Evolutionary conservation across 2,329 filamentous ascomycete genomes (phyloP).

Genomic region (Thermothelomyces thermophilus): DNA sequence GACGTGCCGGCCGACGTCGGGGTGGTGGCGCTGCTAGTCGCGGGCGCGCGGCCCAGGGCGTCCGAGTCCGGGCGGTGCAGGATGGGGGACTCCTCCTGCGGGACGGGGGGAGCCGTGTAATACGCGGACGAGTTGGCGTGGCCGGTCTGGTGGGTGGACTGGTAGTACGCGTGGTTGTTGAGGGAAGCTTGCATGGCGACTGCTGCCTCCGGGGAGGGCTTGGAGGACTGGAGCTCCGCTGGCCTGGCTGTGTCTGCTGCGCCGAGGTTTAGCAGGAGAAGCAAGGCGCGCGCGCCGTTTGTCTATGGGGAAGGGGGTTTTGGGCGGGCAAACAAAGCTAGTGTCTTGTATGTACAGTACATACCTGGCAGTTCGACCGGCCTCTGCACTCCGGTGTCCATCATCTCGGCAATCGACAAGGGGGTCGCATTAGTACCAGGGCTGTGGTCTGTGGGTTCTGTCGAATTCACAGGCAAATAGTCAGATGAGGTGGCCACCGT

Average conservation of each 20-base stretch:
- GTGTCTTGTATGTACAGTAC: too few relatives aligned
- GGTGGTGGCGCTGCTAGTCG: constrained; percentile 3
- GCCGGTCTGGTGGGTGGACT: constrained; percentile 24
- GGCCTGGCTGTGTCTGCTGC: constrained; percentile 40
- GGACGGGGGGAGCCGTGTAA: constrained; percentile 4
- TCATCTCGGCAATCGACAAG: constrained; percentile 22
- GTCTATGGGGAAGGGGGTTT: too few relatives aligned
- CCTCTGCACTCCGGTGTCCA: constrained; percentile 20
- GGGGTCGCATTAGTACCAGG: constrained; percentile 3
- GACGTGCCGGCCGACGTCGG: constrained; percentile 3
- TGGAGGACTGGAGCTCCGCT: constrained; percentile 37
- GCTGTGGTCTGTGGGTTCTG: constrained; percentile 33
- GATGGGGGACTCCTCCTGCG: constrained; percentile 10
- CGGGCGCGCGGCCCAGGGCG: constrained; percentile 11
- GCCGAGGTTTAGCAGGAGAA: constrained; percentile 8
- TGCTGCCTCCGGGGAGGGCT: too few relatives aligned
- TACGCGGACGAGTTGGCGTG: constrained; percentile 23
- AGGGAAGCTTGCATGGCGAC: constrained; percentile 24
- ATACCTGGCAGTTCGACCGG: constrained; percentile 42
- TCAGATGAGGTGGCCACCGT: constrained; percentile 43
- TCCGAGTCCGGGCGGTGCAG: constrained; percentile 21
- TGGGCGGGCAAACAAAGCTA: too few relatives aligned
- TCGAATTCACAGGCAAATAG: constrained; percentile 27
- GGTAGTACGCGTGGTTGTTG: constrained; percentile 29
- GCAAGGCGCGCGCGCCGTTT: too few relatives aligned